Percentiles rank a stretch among this genome's conserved stretches.
Evolutionary conservation across 2,329 filamentous ascomycete genomes (phyloP).

Genomic region (Furcasterigmium sp.): DNA sequence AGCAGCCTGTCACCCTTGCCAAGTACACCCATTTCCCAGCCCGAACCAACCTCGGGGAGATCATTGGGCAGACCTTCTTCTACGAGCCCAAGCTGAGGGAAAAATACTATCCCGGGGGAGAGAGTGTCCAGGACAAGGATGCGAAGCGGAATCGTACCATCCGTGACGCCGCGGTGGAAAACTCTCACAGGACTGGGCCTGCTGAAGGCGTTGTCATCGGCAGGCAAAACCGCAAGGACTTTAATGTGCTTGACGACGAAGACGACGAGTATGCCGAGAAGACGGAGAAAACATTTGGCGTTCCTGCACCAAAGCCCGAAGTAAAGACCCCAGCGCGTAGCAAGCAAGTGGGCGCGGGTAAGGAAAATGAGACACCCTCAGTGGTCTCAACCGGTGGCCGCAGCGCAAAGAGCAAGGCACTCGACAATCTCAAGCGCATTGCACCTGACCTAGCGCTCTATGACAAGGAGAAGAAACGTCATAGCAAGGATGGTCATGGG

Average conservation of each 20-base stretch:
- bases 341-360: slow-evolving; percentile 52
- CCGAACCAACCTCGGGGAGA: slow-evolving; percentile 85
- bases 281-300: slow-evolving; percentile 24
- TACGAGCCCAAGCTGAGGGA: slow-evolving; percentile 57
- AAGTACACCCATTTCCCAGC: slow-evolving; percentile 84
- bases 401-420: slow-evolving; percentile 81
- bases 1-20: slow-evolving; percentile 64
- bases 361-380: slow-evolving; percentile 80
- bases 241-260: slow-evolving; percentile 39
- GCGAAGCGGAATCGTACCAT: slow-evolving; percentile 46
- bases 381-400: slow-evolving; percentile 64
- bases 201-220: slow-evolving; percentile 42
- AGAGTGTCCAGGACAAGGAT: slow-evolving; percentile 29
- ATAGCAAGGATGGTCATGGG: slow-evolving; percentile 38
- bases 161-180: slow-evolving; percentile 44
- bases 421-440: slow-evolving; percentile 69
- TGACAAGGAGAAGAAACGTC: slow-evolving; percentile 86
- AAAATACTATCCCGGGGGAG: slow-evolving; percentile 63
- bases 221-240: slow-evolving; percentile 30
- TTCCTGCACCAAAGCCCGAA: slow-evolving; percentile 12
- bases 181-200: slow-evolving; percentile 39
- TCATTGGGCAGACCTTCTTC: slow-evolving; percentile 84
- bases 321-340: slow-evolving; percentile 43
- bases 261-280: slow-evolving; percentile 27
- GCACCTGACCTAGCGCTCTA: slow-evolving; percentile 85